Conservation (phyloP, 2,329 filamentous ascomycete genomes). For the Colletotrichum agaves region DNA sequence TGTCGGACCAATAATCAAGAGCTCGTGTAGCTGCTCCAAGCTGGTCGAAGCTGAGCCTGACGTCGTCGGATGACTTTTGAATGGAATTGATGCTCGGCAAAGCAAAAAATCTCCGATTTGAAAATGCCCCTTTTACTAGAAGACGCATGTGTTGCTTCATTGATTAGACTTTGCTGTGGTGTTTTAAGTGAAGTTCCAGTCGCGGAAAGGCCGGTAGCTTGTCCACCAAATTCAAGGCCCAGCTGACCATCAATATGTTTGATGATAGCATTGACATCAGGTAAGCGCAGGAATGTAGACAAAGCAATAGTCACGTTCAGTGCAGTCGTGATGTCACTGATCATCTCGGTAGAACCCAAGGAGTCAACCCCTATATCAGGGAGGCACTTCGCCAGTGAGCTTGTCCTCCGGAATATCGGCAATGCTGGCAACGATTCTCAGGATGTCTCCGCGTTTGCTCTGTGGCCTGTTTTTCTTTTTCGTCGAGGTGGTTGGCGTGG, state of each 20-base stretch:
- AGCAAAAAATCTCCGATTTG: fast-evolving
- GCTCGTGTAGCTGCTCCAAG: background rate
- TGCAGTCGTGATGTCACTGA: background rate
- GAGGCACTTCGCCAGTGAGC: background rate
- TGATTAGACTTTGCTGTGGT: too few relatives aligned
- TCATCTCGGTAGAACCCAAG: slow-evolving; percentile 13
- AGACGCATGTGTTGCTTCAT: too few relatives aligned
- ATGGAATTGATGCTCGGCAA: background rate
- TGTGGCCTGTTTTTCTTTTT: fast-evolving
- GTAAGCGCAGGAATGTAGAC: background rate
- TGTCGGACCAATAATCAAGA: slow-evolving; percentile 42
- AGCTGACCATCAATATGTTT: slow-evolving; percentile 10
- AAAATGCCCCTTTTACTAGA: background rate
- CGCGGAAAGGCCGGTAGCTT: too few relatives aligned
- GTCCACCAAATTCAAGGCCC: background rate
- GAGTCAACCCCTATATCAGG: slow-evolving; percentile 12
- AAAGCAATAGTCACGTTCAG: slow-evolving; percentile 8
- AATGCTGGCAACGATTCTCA: slow-evolving; percentile 3
- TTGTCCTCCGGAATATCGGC: background rate
- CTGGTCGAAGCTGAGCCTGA: slow-evolving; percentile 21
- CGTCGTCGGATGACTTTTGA: background rate
- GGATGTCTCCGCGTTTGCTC: background rate
- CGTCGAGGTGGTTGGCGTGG: background rate
- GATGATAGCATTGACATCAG: slow-evolving; percentile 2
- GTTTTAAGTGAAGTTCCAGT: too few relatives aligned